A percentile compares a stretch with the other conserved stretches of the same genome.
phyloP scores from a whole-genome alignment of 192 early-diverging fungal species.

The Linderina pennispora region DNA sequence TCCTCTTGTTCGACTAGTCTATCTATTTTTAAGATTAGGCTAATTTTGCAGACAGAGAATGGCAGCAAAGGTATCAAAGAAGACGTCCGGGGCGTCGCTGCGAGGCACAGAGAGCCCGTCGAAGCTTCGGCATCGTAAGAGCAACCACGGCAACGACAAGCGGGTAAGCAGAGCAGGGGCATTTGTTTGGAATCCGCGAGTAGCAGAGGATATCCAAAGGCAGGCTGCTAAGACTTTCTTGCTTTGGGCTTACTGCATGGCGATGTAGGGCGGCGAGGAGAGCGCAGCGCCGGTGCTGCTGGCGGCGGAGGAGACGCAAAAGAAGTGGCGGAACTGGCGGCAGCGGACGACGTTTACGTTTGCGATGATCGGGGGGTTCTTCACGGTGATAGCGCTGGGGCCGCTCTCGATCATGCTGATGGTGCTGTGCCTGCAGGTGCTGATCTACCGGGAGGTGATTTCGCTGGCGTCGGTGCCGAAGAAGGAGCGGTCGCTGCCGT shows the following conservation, averaged over 20 bases:
- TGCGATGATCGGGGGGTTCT: conserved; percentile 85
- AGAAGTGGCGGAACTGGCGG: conserved; percentile 73
- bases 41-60: not conserved
- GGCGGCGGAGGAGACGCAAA: conserved; percentile 29
- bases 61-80: not conserved
- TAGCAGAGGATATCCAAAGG: too few relatives aligned
- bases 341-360: conserved; percentile 80
- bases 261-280: too few relatives aligned
- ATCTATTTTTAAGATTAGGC: not conserved
- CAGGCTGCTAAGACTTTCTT: too few relatives aligned
- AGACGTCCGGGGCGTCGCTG: too few relatives aligned
- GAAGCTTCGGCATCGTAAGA: conserved; percentile 34
- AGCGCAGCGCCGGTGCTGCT: not conserved
- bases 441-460: conserved; percentile 94
- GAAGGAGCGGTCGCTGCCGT: conserved; percentile 79
- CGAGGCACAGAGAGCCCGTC: conserved; percentile 17
- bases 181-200: too few relatives aligned
- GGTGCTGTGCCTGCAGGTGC: conserved; percentile 74
- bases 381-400: conserved; percentile 66
- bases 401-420: conserved; percentile 81
- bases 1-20: not conserved
- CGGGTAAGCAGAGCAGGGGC: too few relatives aligned
- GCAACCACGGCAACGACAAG: conserved; percentile 8
- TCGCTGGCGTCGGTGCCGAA: conserved; percentile 76
- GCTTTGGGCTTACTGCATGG: too few relatives aligned